These are phyloP conservation scores for Kentomonas sorsogonicus DNA, from an alignment of 208 protist genomes.

Conservation along the genomic window DNA sequence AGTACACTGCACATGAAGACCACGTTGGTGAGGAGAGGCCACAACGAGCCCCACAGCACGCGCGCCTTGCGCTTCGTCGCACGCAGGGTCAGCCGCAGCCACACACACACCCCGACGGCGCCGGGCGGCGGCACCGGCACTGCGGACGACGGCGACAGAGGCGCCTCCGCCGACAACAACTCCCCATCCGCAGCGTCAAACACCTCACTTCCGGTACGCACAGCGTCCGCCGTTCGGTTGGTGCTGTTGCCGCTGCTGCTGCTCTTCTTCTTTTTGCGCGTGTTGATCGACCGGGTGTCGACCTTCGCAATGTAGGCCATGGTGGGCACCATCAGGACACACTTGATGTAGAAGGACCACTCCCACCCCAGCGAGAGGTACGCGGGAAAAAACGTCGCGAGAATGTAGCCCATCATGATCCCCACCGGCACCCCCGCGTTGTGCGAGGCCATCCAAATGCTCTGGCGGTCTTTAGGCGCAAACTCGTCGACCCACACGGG, in stretches of 20 bases:
- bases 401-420: conserved; percentile 87
- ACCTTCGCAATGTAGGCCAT: conserved; percentile 46
- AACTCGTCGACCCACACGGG: conserved; percentile 92
- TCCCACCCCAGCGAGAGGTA: conserved; percentile 61
- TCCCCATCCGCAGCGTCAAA: too few species aligned
- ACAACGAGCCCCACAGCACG: conserved; percentile 17
- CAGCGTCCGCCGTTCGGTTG: neutral
- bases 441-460: conserved; percentile 88
- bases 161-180: too few species aligned
- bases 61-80: too few species aligned
- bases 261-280: conserved; percentile 2
- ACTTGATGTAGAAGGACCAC: conserved; percentile 83
- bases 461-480: conserved; percentile 67
- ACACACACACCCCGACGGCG: neutral
- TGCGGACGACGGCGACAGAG: too few species aligned
- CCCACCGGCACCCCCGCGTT: conserved; percentile 89
- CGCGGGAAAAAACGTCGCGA: conserved; percentile 57
- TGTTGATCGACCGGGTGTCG: conserved; percentile 57
- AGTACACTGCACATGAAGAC: conserved; percentile 76
- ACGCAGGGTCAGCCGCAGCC: neutral
- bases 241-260: conserved; percentile 1
- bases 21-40: conserved; percentile 37
- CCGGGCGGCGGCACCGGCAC: neutral
- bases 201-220: too few species aligned
- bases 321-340: conserved; percentile 64